phyloP scores from a whole-genome alignment of 345 rosid genomes.

The Hibiscus mutabilis region DNA sequence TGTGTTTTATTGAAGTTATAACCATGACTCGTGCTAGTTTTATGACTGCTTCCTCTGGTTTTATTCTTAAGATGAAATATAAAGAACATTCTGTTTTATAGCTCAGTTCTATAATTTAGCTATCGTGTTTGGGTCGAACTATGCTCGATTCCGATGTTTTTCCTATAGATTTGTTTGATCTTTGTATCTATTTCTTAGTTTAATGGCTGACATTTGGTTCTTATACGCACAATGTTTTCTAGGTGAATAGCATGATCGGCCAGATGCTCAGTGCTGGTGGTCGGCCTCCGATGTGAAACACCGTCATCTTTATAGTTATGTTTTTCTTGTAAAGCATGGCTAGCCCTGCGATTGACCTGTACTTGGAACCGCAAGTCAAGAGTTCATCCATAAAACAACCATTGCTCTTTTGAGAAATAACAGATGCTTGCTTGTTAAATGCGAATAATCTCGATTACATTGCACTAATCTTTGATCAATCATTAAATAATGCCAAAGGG shows the following conservation, averaged over 20 bases:
- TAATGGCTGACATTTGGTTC: background rate
- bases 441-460: background rate
- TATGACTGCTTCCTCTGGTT: background rate
- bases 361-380: background rate
- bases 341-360: background rate
- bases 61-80: background rate
- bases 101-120: background rate
- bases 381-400: background rate
- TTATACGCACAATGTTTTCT: constrained; percentile 13
- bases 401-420: background rate
- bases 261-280: constrained; percentile 82
- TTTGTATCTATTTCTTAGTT: background rate
- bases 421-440: background rate
- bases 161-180: background rate
- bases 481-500: constrained; percentile 11
- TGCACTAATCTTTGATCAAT: background rate
- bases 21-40: background rate
- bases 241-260: constrained; percentile 83
- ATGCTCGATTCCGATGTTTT: background rate
- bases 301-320: background rate
- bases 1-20: background rate
- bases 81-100: background rate
- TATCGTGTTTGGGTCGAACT: background rate
- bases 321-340: background rate
- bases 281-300: constrained; percentile 53